Evolutionary conservation across 169 alveolate genomes (phyloP).

Genomic region (Cyclospora cayetanensis): DNA sequence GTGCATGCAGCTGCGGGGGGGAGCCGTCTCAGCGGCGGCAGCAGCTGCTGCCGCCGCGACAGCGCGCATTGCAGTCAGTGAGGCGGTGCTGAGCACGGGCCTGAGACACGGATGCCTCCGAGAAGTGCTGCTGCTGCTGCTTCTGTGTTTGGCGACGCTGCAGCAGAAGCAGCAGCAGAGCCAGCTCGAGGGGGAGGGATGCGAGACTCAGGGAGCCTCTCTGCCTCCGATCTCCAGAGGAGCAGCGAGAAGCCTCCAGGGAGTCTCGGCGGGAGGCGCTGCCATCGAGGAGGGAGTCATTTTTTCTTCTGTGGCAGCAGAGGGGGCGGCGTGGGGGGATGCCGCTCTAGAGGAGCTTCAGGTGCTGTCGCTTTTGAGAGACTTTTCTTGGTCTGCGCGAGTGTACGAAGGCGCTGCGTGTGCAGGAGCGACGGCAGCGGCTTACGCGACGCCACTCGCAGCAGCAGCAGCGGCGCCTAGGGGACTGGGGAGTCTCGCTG

Average conservation of each 20-base stretch:
- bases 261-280: background rate
- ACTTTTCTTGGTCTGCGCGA: constrained; percentile 6
- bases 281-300: background rate
- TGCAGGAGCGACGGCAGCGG: background rate
- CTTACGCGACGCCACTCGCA: background rate
- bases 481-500: background rate
- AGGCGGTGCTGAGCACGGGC: background rate
- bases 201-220: background rate
- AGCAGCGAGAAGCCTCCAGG: background rate
- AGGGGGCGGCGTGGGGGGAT: constrained; percentile 44
- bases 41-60: background rate
- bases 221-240: background rate
- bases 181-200: background rate
- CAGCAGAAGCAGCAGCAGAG: constrained; percentile 16
- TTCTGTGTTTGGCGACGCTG: background rate
- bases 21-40: background rate
- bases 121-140: background rate
- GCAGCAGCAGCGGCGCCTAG: background rate
- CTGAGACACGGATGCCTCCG: constrained; percentile 6
- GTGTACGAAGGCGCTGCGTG: background rate
- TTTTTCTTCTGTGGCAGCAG: constrained; percentile 20
- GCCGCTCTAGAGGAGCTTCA: constrained; percentile 40
- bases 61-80: constrained; percentile 6
- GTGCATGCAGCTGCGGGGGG: constrained; percentile 12
- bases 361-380: constrained; percentile 7